phyloP scores from a whole-genome alignment of 768 basidiomycete species.

The Phaeotremella skinneri region DNA sequence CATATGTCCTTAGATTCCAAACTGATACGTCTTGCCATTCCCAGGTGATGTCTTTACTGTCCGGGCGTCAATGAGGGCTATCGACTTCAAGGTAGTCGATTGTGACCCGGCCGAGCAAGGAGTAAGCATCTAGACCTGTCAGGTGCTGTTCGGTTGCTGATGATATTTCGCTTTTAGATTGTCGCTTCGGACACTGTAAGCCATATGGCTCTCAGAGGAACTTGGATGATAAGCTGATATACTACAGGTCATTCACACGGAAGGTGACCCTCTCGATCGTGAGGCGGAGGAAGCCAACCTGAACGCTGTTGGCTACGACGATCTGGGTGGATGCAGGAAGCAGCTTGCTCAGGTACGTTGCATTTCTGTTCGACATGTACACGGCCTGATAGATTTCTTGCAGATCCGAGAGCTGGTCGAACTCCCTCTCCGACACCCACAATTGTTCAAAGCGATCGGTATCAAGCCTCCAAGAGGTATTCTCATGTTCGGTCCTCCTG shows the following conservation, averaged over 20 bases:
- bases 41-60: constrained; percentile 98
- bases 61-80: constrained; percentile 95
- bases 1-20: background rate
- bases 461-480: constrained; percentile 99
- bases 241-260: constrained; percentile 54
- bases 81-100: constrained; percentile 99
- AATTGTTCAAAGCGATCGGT: constrained; percentile 99
- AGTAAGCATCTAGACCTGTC: constrained; percentile 44
- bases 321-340: constrained; percentile 98
- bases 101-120: constrained; percentile 97
- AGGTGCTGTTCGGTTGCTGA: background rate
- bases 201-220: constrained; percentile 60
- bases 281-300: constrained; percentile 98
- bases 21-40: constrained; percentile 73
- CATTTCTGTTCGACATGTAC: background rate
- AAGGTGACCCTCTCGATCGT: constrained; percentile 97
- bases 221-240: background rate
- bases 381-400: background rate
- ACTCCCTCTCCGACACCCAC: constrained; percentile 93
- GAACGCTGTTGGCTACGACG: constrained; percentile 96
- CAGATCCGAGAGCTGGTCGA: constrained; percentile 96
- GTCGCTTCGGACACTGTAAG: constrained; percentile 99
- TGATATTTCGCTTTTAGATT: constrained; percentile 56
- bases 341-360: constrained; percentile 80
- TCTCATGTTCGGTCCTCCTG: constrained; percentile 96